Evolutionary conservation across 345 rosid genomes (phyloP).

Genomic region (Ceriops zippeliana): DNA sequence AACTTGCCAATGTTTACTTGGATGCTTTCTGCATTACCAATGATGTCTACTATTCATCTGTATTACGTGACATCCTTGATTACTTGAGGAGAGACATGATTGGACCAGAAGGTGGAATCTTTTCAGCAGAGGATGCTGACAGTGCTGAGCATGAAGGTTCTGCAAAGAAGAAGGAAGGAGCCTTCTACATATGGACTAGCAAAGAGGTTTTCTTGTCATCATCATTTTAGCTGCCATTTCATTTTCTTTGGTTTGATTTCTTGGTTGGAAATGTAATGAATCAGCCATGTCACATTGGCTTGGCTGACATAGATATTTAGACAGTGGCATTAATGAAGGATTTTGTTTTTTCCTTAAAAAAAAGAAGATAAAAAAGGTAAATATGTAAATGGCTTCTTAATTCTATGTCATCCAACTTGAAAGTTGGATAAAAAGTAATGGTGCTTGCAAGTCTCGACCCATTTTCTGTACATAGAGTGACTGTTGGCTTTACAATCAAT

Average conservation of each 20-base stretch:
- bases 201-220: slow-evolving; percentile 50
- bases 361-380: too few relatives aligned
- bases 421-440: too few relatives aligned
- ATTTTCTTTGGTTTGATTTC: not conserved
- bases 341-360: too few relatives aligned
- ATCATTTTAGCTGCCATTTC: not conserved
- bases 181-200: slow-evolving; percentile 76
- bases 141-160: slow-evolving; percentile 66
- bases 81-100: slow-evolving; percentile 92
- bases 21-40: slow-evolving; percentile 71
- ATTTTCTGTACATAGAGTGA: too few relatives aligned
- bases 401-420: too few relatives aligned
- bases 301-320: too few relatives aligned
- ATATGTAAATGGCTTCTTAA: too few relatives aligned
- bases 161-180: slow-evolving; percentile 73
- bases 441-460: too few relatives aligned
- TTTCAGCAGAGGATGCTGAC: slow-evolving; percentile 95
- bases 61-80: slow-evolving; percentile 72
- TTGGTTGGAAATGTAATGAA: not conserved
- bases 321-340: too few relatives aligned
- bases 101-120: slow-evolving; percentile 74
- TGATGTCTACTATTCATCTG: slow-evolving; percentile 56
- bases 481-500: too few relatives aligned
- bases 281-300: too few relatives aligned
- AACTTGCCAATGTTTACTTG: slow-evolving; percentile 69